These are phyloP conservation scores for Ophiostoma piceae DNA, from an alignment of 2,329 filamentous ascomycete species.

Conservation along the genomic window DNA sequence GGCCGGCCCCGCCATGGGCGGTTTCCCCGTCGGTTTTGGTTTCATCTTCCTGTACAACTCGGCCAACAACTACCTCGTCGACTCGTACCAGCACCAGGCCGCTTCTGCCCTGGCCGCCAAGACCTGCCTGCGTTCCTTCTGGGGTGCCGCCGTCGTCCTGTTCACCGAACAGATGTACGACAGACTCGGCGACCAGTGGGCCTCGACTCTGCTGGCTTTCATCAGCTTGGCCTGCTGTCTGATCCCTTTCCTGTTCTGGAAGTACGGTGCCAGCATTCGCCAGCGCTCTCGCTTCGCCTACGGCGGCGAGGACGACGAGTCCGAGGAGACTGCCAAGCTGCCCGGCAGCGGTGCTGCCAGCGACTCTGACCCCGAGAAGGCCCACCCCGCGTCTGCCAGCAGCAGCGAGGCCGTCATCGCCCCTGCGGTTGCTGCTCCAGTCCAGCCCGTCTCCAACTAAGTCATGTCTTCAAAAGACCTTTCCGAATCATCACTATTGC, in stretches of 20 bases:
- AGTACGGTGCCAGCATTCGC: conserved; percentile 60
- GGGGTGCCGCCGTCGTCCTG: conserved; percentile 70
- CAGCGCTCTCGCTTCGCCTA: conserved; percentile 70
- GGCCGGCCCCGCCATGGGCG: conserved; percentile 67
- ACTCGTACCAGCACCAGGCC: conserved; percentile 64
- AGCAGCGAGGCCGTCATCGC: background rate
- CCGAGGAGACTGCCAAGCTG: conserved; percentile 31
- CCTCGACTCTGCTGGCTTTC: conserved; percentile 65
- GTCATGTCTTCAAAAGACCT: background rate
- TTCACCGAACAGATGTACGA: conserved; percentile 80
- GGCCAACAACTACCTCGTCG: conserved; percentile 67
- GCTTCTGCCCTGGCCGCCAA: conserved; percentile 77
- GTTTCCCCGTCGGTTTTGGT: conserved; percentile 68
- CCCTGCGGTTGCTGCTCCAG: background rate
- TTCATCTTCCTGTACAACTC: conserved; percentile 82
- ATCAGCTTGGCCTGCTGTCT: conserved; percentile 70
- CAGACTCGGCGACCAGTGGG: conserved; percentile 70
- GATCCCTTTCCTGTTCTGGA: conserved; percentile 78
- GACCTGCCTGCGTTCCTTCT: conserved; percentile 73
- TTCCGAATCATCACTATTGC: background rate
- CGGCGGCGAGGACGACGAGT: conserved; percentile 48
- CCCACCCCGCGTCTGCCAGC: background rate
- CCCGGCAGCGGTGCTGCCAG: conserved; percentile 1
- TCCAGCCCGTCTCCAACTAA: background rate
- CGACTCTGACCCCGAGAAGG: conserved; percentile 22